phyloP scores from a whole-genome alignment of 176 grass and related monocot genomes.

The Miscanthus lutarioriparius region DNA sequence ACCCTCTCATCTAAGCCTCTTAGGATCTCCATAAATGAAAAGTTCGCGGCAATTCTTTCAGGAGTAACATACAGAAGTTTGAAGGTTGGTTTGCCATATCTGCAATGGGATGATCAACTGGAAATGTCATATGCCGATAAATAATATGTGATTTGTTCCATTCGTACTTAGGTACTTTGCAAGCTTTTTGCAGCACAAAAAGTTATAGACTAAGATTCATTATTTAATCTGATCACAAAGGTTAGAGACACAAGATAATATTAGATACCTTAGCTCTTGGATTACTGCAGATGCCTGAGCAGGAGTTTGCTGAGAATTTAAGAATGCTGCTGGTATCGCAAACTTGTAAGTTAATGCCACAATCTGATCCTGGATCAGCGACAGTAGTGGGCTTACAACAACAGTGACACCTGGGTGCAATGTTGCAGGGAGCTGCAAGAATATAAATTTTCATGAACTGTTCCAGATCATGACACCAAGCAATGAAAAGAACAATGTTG shows the following conservation, averaged over 20 bases:
- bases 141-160: background rate
- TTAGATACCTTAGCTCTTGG: slow-evolving; percentile 67
- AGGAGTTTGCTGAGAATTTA: slow-evolving; percentile 91
- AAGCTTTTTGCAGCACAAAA: background rate
- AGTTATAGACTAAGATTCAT: background rate
- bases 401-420: slow-evolving; percentile 81
- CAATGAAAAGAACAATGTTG: slow-evolving; percentile 1
- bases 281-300: slow-evolving; percentile 75
- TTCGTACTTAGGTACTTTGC: background rate
- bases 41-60: slow-evolving; percentile 68
- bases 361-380: slow-evolving; percentile 96
- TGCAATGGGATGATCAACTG: slow-evolving; percentile 40
- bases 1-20: slow-evolving; percentile 80
- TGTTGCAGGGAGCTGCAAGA: slow-evolving; percentile 86
- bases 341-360: slow-evolving; percentile 76
- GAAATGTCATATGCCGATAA: slow-evolving; percentile 9
- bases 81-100: slow-evolving; percentile 59
- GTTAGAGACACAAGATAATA: background rate
- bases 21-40: slow-evolving; percentile 69
- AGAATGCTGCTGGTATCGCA: slow-evolving; percentile 73
- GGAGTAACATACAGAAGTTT: slow-evolving; percentile 95
- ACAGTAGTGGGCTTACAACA: slow-evolving; percentile 78
- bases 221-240: background rate
- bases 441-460: slow-evolving; percentile 20
- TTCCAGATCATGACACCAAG: background rate